phyloP scores from a whole-genome alignment of 805 yeast genomes.

The Myxozyma neglecta region DNA sequence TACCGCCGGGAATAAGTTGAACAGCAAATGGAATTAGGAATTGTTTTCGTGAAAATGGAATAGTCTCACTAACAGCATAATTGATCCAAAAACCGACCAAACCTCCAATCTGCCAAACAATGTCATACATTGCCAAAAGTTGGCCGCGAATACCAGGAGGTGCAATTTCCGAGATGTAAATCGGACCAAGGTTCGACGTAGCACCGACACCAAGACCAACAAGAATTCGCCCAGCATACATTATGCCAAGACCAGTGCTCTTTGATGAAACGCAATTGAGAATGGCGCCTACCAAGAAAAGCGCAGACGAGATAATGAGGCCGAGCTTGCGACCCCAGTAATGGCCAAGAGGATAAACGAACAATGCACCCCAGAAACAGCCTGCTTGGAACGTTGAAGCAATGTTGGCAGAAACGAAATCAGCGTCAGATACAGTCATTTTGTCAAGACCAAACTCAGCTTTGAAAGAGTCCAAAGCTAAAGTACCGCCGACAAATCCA shows the following conservation, averaged over 20 bases:
- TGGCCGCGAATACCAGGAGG: slow-evolving; percentile 80
- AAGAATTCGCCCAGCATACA: slow-evolving; percentile 49
- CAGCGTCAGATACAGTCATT: slow-evolving; percentile 35
- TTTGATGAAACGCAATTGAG: slow-evolving; percentile 29
- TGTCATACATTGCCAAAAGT: slow-evolving; percentile 57
- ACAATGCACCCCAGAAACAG: slow-evolving; percentile 17
- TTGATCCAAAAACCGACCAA: slow-evolving; percentile 53
- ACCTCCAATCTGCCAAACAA: slow-evolving; percentile 54
- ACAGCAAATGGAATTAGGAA: slow-evolving; percentile 31
- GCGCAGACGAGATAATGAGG: background rate
- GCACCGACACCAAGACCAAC: slow-evolving; percentile 58
- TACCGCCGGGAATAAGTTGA: slow-evolving; percentile 29
- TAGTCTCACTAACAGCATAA: slow-evolving; percentile 47
- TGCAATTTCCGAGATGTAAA: slow-evolving; percentile 69
- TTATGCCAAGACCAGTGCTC: slow-evolving; percentile 21
- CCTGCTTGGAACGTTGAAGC: slow-evolving; percentile 59
- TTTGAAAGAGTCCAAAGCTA: slow-evolving; percentile 48
- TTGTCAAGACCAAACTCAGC: slow-evolving; percentile 47
- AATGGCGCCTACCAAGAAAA: slow-evolving; percentile 34
- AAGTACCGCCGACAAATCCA: slow-evolving; percentile 57
- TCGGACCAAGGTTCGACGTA: slow-evolving; percentile 53
- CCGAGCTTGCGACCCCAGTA: slow-evolving; percentile 63
- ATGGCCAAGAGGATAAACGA: slow-evolving; percentile 65
- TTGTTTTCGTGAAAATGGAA: slow-evolving; percentile 40
- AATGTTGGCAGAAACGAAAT: slow-evolving; percentile 38